phyloP scores from a whole-genome alignment of 2,329 filamentous ascomycete genomes.

The Paecilomyces variotii region DNA sequence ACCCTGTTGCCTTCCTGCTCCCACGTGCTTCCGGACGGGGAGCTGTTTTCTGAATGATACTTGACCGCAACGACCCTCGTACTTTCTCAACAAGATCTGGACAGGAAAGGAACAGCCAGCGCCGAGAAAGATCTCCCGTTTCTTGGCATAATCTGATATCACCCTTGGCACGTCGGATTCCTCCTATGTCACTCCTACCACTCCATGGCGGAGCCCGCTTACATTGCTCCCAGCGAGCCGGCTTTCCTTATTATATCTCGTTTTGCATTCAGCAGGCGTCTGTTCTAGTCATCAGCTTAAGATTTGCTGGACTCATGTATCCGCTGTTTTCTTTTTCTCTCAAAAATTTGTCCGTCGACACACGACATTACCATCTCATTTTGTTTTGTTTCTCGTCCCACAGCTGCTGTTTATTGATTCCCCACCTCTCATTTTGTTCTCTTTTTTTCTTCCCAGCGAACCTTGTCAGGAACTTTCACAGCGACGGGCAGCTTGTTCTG shows the following conservation, averaged over 20 bases:
- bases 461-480: background rate
- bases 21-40: conserved; percentile 1
- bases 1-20: conserved; percentile 1
- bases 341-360: background rate
- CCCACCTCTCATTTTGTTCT: background rate
- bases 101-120: conserved; percentile 3
- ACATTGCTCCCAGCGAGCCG: conserved; percentile 19
- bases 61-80: background rate
- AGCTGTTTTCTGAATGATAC: background rate
- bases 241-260: conserved; percentile 16
- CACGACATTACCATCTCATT: conserved; percentile 3
- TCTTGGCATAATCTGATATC: conserved; percentile 8
- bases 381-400: conserved; percentile 4
- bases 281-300: conserved; percentile 23
- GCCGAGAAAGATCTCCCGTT: conserved; percentile 2
- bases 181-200: conserved; percentile 3
- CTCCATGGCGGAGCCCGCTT: conserved; percentile 8
- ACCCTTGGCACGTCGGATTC: background rate
- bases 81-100: background rate
- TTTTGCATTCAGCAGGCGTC: conserved; percentile 33
- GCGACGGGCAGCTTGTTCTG: background rate
- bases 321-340: conserved; percentile 13
- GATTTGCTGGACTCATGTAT: conserved; percentile 23
- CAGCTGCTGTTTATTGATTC: conserved; percentile 2
- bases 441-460: background rate